These are phyloP conservation scores for Groenewaldozyma sp. DNA, from an alignment of 1,139 yeast species.

Conservation along the genomic window DNA sequence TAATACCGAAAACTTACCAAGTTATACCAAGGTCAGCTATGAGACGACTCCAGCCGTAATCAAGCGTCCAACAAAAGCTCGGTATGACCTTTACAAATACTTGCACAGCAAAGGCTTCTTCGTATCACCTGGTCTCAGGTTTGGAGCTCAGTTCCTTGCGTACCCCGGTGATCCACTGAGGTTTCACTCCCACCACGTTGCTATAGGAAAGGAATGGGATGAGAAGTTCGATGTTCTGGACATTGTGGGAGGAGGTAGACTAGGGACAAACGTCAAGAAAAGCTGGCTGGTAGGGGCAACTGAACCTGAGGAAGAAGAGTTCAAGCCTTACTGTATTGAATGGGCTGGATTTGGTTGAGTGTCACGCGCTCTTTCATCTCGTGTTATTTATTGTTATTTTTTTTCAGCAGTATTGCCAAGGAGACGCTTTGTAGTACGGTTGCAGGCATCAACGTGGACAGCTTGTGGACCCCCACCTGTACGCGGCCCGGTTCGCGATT, in stretches of 20 bases:
- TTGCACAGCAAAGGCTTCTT: slow-evolving; percentile 43
- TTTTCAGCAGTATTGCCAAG: no score
- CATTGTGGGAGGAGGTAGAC: slow-evolving; percentile 66
- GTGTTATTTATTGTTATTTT: no score
- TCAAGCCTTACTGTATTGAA: slow-evolving; percentile 29
- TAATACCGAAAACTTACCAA: slow-evolving; percentile 7
- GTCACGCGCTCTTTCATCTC: no score
- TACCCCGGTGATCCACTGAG: slow-evolving; percentile 94
- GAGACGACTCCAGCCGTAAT: background rate
- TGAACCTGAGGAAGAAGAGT: slow-evolving; percentile 17
- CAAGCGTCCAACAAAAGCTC: slow-evolving; percentile 7
- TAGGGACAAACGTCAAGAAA: slow-evolving; percentile 90
- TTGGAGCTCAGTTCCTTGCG: slow-evolving; percentile 82
- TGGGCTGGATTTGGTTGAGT: slow-evolving; percentile 35
- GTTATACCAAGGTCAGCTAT: slow-evolving; percentile 10
- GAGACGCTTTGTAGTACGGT: no score
- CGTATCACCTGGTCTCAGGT: slow-evolving; percentile 76
- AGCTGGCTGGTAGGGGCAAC: slow-evolving; percentile 60
- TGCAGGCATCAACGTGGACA: no score
- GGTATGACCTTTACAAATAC: slow-evolving; percentile 32
- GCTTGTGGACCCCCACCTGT: no score
- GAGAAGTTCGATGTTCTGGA: slow-evolving; percentile 47
- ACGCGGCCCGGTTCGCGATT: no score
- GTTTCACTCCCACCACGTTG: slow-evolving; percentile 80
- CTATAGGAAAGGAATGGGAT: slow-evolving; percentile 43